phyloP scores from a whole-genome alignment of 169 alveolate genomes.

The Plasmodium sp. region DNA sequence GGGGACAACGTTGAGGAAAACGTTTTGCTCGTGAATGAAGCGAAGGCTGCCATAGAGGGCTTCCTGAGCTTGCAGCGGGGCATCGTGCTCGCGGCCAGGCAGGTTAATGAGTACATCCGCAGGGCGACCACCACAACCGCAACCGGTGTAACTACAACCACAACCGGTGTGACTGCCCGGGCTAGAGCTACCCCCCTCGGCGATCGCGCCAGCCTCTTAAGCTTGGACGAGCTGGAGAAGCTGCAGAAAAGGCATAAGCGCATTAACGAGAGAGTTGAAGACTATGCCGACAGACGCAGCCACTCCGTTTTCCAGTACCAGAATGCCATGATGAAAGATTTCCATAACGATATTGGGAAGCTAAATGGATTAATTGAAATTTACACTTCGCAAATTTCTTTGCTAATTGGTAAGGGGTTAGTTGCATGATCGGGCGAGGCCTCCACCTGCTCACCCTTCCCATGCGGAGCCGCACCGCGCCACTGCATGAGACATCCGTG shows the following conservation, averaged over 20 bases:
- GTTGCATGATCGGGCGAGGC: not conserved
- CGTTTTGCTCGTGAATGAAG: conserved; percentile 19
- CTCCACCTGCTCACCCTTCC: not conserved
- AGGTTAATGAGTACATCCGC: conserved; percentile 8
- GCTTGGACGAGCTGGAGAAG: not conserved
- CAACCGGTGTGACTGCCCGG: not conserved
- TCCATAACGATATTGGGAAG: conserved; percentile 10
- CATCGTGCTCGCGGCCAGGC: not conserved
- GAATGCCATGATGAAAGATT: not conserved
- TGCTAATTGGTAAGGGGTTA: conserved; percentile 33
- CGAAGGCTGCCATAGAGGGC: not conserved
- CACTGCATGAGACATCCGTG: not conserved
- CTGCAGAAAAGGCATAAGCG: conserved; percentile 3
- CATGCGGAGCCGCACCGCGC: not conserved
- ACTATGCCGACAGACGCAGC: conserved; percentile 19
- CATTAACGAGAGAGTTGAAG: conserved; percentile 14
- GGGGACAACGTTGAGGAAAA: not conserved
- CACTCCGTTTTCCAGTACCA: not conserved
- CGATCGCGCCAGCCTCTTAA: not conserved
- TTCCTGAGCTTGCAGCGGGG: not conserved
- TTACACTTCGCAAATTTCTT: conserved; percentile 34
- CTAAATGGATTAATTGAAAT: conserved; percentile 12
- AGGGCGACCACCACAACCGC: not conserved
- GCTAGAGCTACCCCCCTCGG: not conserved
- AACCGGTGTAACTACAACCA: not conserved